These are phyloP conservation scores for Debaryomycetaceae sp. DNA, from an alignment of 1,139 yeast genomes.

Conservation along the genomic window DNA sequence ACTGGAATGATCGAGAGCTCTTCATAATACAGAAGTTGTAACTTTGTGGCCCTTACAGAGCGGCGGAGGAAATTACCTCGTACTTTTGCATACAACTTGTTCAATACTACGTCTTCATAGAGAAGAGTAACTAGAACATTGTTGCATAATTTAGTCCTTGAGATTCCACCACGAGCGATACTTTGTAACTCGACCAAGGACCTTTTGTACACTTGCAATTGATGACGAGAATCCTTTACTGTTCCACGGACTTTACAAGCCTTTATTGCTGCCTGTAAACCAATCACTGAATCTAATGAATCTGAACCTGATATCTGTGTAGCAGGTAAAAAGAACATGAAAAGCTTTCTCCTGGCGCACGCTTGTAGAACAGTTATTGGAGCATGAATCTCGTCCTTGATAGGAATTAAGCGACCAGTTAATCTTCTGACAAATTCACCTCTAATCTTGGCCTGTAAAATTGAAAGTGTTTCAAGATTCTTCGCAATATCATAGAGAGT, in stretches of 20 bases:
- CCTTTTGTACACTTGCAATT: slow-evolving; percentile 11
- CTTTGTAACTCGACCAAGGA: slow-evolving; percentile 43
- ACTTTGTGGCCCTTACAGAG: slow-evolving; percentile 17
- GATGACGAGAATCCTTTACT: slow-evolving; percentile 14
- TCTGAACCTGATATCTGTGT: slow-evolving; percentile 10
- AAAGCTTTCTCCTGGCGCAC: slow-evolving; percentile 26
- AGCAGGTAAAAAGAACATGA: slow-evolving; percentile 13
- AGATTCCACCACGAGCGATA: slow-evolving; percentile 49
- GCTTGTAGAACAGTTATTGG: slow-evolving; percentile 31
- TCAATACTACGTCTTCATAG: slow-evolving; percentile 36
- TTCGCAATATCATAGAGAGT: not conserved
- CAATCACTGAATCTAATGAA: slow-evolving; percentile 18
- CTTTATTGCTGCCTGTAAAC: slow-evolving; percentile 35
- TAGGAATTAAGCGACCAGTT: slow-evolving; percentile 19
- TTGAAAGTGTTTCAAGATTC: slow-evolving; percentile 4
- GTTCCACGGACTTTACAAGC: slow-evolving; percentile 23
- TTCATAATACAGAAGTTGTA: slow-evolving; percentile 19
- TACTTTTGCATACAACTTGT: slow-evolving; percentile 39
- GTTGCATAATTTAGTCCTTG: slow-evolving; percentile 45
- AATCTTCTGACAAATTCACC: slow-evolving; percentile 21
- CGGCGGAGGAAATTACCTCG: slow-evolving; percentile 43
- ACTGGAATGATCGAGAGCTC: slow-evolving; percentile 21
- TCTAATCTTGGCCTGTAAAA: slow-evolving; percentile 30
- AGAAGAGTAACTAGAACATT: slow-evolving; percentile 40
- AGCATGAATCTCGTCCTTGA: slow-evolving; percentile 22